Evolutionary conservation across 208 protist genomes (phyloP), one percentile per base, ranked within the genome.

Genomic region (Phytomonas sp.): DNA sequence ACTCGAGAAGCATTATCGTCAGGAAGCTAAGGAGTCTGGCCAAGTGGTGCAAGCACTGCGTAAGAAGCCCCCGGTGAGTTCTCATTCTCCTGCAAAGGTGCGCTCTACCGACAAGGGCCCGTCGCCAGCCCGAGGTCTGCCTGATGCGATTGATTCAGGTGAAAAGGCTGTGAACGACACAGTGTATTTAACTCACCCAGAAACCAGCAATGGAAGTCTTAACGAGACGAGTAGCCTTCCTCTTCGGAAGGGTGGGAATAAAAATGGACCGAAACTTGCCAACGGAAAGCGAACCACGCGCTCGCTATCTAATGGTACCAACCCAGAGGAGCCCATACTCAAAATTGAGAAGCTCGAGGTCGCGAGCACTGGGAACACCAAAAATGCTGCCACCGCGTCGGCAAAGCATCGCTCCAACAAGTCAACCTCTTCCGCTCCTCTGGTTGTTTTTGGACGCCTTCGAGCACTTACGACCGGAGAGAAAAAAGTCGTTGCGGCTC

Each of bases 401-500:
- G 28, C 66, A 13, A 63, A 46, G 1, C 53, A 30, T 20, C 69
- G 29, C 23, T 63, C 64, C 43, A 34, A 32, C 15, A 64, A 43
- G 46, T 59, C 60, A 8, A 9, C 51, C 5, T 37, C 53, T 65
- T 40, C 13, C 4, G 37, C 60, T 43, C 33, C 15, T 51, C 66
- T 8, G 40, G 60, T 7, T 61, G 85, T 15, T 66, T 84, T n/a
- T 85, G 74, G 36, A 68, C 51, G 28, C 7, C 34, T 32, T 68
- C 65, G 65, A 34, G 29, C 5, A n/a, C 65, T 36, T 60, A 68
- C 65, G 1, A n/a, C 1, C 20, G 29, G 65, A 7, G 88, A 96
- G 34, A 96, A 96, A 76, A 94, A 92, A 70, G 85, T 78, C 0
- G 82, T 89, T 2, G 71, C 68, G 5, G 53, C 78, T 7, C 74